phyloP scores from a whole-genome alignment of 164 flowering plant genomes.

The Cinnamomum micranthum region DNA sequence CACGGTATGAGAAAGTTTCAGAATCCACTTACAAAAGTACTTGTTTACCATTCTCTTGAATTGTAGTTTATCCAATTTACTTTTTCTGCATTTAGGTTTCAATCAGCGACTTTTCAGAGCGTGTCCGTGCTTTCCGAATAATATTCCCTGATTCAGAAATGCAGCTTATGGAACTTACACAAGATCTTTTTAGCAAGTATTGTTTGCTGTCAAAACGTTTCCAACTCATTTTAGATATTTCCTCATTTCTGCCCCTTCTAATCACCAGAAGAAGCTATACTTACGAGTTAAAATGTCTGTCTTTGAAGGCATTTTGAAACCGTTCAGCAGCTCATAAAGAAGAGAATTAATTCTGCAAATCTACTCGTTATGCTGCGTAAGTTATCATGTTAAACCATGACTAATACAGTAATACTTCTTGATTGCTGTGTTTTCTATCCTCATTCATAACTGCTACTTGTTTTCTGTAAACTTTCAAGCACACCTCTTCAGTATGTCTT shows the following conservation, averaged over 20 bases:
- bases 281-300: conserved; percentile 10
- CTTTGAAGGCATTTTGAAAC: conserved; percentile 67
- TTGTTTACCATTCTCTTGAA: not conserved
- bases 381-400: conserved; percentile 17
- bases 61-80: not conserved
- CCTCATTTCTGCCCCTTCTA: not conserved
- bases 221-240: not conserved
- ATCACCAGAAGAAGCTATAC: not conserved
- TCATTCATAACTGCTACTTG: not conserved
- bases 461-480: not conserved
- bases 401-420: not conserved
- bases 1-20: not conserved
- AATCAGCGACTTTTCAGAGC: conserved; percentile 71
- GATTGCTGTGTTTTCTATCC: not conserved
- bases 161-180: conserved; percentile 60
- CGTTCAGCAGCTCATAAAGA: conserved; percentile 45
- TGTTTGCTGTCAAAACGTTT: not conserved
- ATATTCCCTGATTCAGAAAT: conserved; percentile 86
- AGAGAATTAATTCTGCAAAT: conserved; percentile 40
- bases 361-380: conserved; percentile 62
- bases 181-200: conserved; percentile 55
- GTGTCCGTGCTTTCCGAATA: conserved; percentile 77
- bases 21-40: not conserved
- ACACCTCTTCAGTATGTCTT: too few relatives aligned
- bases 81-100: conserved; percentile 43